Evolutionary conservation across 1,139 yeast species (phyloP).

Genomic region (Saccharomyces hybrid): DNA sequence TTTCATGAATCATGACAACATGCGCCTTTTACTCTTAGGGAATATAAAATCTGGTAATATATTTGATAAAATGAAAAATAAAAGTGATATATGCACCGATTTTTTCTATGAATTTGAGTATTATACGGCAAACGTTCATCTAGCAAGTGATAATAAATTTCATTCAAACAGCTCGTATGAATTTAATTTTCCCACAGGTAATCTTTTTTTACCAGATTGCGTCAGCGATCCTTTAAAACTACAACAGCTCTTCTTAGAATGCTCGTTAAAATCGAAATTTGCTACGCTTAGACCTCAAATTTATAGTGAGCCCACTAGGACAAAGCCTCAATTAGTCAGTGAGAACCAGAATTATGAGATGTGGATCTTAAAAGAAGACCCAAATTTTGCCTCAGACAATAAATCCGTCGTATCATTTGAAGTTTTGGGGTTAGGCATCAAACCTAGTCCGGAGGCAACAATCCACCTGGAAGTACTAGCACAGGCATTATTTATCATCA

Average conservation of each 20-base stretch:
- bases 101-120: conserved; percentile 35
- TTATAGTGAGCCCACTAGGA: conserved; percentile 19
- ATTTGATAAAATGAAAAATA: conserved; percentile 1
- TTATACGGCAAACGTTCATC: conserved; percentile 10
- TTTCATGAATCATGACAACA: conserved; percentile 29
- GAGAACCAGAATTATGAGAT: conserved; percentile 36
- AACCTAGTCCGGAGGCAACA: conserved; percentile 33
- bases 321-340: conserved; percentile 29
- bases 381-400: conserved; percentile 20
- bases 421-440: conserved; percentile 28
- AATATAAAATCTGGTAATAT: conserved; percentile 9
- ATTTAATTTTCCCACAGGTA: conserved; percentile 11
- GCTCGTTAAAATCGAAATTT: conserved; percentile 25
- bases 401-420: conserved; percentile 42
- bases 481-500: conserved; percentile 37
- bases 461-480: conserved; percentile 45
- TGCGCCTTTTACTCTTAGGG: conserved; percentile 34
- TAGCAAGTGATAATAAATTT: conserved; percentile 1
- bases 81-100: conserved; percentile 22
- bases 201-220: conserved; percentile 30
- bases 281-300: conserved; percentile 32
- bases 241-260: conserved; percentile 22
- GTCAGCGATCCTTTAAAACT: conserved; percentile 24
- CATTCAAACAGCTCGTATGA: conserved; percentile 1
- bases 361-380: conserved; percentile 41